Conservation (phyloP, 2,329 filamentous ascomycete species). For the Botrytis galanthina region DNA sequence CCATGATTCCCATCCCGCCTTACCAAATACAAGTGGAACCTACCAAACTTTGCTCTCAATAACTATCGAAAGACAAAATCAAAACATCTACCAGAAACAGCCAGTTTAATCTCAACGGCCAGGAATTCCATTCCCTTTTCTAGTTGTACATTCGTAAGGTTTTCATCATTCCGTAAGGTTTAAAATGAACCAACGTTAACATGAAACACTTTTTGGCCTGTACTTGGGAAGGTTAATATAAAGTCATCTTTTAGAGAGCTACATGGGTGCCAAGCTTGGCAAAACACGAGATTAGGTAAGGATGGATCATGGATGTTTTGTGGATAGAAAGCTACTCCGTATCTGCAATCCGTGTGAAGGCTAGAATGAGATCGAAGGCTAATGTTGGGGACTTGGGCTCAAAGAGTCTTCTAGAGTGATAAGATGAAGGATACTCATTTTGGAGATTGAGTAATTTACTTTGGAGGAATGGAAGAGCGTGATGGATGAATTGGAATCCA, state of each 20-base stretch:
- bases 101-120: not conserved
- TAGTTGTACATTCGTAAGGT: not conserved
- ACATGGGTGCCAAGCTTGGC: not conserved
- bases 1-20: not conserved
- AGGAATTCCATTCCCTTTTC: not conserved
- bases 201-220: not conserved
- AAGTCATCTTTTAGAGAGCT: not conserved
- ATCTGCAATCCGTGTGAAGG: not conserved
- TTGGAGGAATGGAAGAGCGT: not conserved
- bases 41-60: not conserved
- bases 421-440: not conserved
- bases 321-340: not conserved
- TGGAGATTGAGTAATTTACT: not conserved
- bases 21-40: not conserved
- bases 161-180: not conserved
- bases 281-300: conserved; percentile 7
- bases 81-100: not conserved
- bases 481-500: not conserved
- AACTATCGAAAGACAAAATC: not conserved
- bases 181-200: not conserved
- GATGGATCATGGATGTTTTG: not conserved
- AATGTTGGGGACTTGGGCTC: not conserved
- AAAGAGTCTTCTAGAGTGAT: not conserved
- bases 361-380: not conserved
- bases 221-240: not conserved